Evolutionary conservation across 2,329 filamentous ascomycete genomes (phyloP), one percentile per base, ranked within the genome.

Genomic region (Ophiosphaerella korrae): DNA sequence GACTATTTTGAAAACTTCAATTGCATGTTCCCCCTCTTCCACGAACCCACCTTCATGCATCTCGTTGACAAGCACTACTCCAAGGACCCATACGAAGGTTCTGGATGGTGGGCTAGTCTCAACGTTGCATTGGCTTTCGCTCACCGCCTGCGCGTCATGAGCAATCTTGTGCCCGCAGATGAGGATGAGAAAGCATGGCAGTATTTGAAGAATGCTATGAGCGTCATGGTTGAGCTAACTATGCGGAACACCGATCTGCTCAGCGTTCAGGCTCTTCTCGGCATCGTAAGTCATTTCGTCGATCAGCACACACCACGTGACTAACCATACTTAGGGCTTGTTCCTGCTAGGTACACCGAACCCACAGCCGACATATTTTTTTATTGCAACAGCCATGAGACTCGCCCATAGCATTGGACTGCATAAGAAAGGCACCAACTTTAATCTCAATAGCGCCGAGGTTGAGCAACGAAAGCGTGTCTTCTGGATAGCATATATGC

Each of bases 1-100:
- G 94, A 99, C 73, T 99, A 88, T 68, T 99, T 99, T 62, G 90
- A 96, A 67, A 97, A 97, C 75, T 97, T 99, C 82, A 99, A 99
- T 78, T 94, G 91, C 84, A 93, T 97, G 84, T 96, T 97, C 69
- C 94, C 94, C 5, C 80, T 99, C 3, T 99, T 96, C 68, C 94
- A 99, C 73, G 92, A 97, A 72, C 92, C 93, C 1, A 97, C 94
- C 0, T 99, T 99, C 70, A 97, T 97, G 91, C 92, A 97, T 69
- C 80, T 97, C 5, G 92, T 97, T 29, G 92, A 97, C 68, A 86
- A 89, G 62, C 93, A 97, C 71, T 99, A 97, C 74, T 95, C 92
- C 0, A 80, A 86, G 42, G 90, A 97, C 61, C 93, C 93, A 0
- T 97, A 97, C 61, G 88, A 96, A 70, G 92, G 93, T 24, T 95